Evolutionary conservation across 2,329 filamentous ascomycete species (phyloP), one percentile per base, ranked within the genome.

Genomic region (Diaporthe sp.): DNA sequence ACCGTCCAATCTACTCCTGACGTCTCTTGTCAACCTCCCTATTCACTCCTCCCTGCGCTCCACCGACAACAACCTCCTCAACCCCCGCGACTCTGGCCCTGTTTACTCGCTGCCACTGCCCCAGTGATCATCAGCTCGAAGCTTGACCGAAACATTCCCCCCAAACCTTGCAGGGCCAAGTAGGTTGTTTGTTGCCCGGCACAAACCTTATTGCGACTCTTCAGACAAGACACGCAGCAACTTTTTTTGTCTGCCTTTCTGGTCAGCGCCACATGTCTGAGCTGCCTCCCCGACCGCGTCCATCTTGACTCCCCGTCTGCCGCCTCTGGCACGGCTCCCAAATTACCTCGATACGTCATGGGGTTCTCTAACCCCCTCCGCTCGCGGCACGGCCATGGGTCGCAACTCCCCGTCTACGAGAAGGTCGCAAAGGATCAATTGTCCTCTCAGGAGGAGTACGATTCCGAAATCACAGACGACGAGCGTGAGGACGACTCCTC

Each of bases 381-480:
- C 74, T 82, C 86, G 72, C 87, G 88, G 77, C 86, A 84, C 68
- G 80, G 80, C 51, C 86, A 84, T 70, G 80, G 80, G 46, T 79
- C 81, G 13, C 83, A 82, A 76, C 83, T 91, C 39, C 89, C 89
- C 28, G 78, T 90, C 15, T 91, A 91, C 81, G 87, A 88, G 77
- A 86, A 86, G 74, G 73, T 86, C 51, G 78, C 81, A 28, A 90
- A 90, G 78, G 89, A 91, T 74, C 87, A 86, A 75, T 86, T 75
- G 28, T 76, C 84, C 73, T 90, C 89, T 3, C 87, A 89, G 77
- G 86, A 89, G 74, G 86, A 88, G 28, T 85, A 87, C 12, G 87
- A 87, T 72, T 85, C 87, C 68, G 85, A 87, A 51, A 82, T 83
- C 75, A 83, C 83, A 72, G 81, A 82, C 61, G 82, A 81, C 55